A percentile compares a stretch with the other conserved stretches of the same genome.
phyloP scores from a whole-genome alignment of 345 rosid genomes.

The Zanthoxylum bungeanum region DNA sequence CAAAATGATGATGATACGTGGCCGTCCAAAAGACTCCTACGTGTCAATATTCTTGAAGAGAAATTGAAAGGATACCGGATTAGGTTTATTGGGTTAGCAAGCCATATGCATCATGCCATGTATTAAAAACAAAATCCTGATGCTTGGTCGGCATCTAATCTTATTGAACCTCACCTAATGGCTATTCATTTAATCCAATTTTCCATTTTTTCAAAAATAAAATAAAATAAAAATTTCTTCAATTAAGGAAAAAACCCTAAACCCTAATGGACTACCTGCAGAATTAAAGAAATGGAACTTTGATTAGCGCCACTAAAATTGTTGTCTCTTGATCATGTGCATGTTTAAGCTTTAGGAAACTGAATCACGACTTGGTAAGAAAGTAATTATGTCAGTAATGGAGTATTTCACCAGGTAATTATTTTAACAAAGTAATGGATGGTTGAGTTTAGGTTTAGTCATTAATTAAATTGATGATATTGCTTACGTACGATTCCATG shows the following conservation, averaged over 20 bases:
- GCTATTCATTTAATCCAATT: background rate
- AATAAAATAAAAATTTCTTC: too few relatives aligned
- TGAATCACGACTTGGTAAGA: background rate
- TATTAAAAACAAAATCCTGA: slow-evolving; percentile 33
- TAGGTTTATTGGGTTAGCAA: slow-evolving; percentile 29
- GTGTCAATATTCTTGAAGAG: slow-evolving; percentile 12
- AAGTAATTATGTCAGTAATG: background rate
- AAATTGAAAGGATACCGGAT: slow-evolving; percentile 12
- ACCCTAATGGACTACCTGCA: background rate
- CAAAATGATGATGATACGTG: slow-evolving; percentile 8
- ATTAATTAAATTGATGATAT: background rate
- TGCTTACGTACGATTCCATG: slow-evolving; percentile 16
- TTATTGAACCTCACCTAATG: slow-evolving; percentile 13
- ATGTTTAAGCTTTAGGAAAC: background rate
- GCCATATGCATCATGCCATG: slow-evolving; percentile 25
- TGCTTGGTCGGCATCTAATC: slow-evolving; percentile 52
- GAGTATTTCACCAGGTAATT: background rate
- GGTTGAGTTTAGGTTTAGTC: slow-evolving; percentile 14
- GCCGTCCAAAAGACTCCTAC: slow-evolving; percentile 34
- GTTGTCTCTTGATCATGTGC: background rate
- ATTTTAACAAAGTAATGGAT: slow-evolving; percentile 5
- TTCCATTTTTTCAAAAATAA: background rate
- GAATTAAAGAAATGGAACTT: too few relatives aligned
- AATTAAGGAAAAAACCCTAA: too few relatives aligned
- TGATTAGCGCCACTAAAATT: background rate